phyloP scores from a whole-genome alignment of 163 green algal species.

The Volvox carteri region DNA sequence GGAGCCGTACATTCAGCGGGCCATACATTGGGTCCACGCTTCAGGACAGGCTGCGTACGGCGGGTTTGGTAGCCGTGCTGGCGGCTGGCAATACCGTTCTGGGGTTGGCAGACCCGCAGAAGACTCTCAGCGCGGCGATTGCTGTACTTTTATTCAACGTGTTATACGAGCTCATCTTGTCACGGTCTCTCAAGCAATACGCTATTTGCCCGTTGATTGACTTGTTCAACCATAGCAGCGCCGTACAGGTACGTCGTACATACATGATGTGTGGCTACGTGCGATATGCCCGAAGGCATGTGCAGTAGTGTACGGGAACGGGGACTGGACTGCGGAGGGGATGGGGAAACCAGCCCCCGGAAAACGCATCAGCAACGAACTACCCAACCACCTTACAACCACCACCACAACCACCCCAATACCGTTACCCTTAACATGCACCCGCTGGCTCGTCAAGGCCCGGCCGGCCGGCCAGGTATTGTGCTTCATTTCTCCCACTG shows the following conservation, averaged over 20 bases:
- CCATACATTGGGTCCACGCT: slow-evolving; percentile 80
- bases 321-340: no score
- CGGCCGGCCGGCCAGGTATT: no score
- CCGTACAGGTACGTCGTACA: slow-evolving; percentile 67
- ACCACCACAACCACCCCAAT: no score
- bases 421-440: no score
- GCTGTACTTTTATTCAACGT: slow-evolving; percentile 86
- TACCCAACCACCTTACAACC: no score
- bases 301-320: no score
- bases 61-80: slow-evolving; percentile 68
- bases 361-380: no score
- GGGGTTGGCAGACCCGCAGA: slow-evolving; percentile 51
- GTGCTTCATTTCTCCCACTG: no score
- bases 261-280: no score
- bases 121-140: slow-evolving; percentile 69
- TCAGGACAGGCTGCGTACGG: slow-evolving; percentile 65
- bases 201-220: slow-evolving; percentile 85
- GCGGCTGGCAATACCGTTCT: slow-evolving; percentile 60
- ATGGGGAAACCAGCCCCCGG: no score
- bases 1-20: slow-evolving; percentile 83
- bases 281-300: no score
- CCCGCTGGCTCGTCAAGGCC: no score
- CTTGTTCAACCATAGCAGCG: slow-evolving; percentile 81
- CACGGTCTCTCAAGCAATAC: slow-evolving; percentile 76
- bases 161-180: slow-evolving; percentile 67